A percentile compares a stretch with the other conserved stretches of the same genome.
These are phyloP conservation scores for Jaltomata sinuosa DNA, from an alignment of 257 asterid genomes.

Conservation along the genomic window DNA sequence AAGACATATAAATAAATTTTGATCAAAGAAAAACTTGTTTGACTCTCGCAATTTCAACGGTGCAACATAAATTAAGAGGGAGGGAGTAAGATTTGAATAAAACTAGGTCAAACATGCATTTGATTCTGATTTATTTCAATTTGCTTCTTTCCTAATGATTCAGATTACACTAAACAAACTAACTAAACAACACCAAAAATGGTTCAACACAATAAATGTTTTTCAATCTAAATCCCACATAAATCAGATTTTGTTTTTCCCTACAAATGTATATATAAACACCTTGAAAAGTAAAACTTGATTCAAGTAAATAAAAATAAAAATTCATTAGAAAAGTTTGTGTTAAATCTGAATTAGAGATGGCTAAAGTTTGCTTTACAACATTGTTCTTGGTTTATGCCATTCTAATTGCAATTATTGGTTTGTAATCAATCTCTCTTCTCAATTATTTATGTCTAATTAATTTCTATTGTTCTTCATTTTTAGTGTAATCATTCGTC, in stretches of 20 bases:
- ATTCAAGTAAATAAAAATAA: not conserved
- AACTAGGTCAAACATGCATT: not conserved
- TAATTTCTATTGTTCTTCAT: not conserved
- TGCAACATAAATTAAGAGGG: no score
- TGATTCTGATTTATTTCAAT: not conserved
- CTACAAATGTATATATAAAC: not conserved
- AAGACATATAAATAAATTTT: no score
- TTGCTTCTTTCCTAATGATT: not conserved
- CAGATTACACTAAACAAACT: not conserved
- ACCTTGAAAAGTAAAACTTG: not conserved
- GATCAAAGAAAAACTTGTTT: no score
- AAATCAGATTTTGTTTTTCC: not conserved
- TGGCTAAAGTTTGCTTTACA: not conserved
- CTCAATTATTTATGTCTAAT: not conserved
- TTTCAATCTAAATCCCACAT: not conserved
- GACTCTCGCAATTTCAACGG: no score
- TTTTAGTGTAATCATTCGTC: not conserved
- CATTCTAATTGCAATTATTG: not conserved
- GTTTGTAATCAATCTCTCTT: not conserved
- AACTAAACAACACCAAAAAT: not conserved
- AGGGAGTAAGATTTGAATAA: no score
- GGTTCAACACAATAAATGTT: not conserved
- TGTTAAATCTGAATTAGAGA: not conserved
- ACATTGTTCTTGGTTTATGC: not conserved
- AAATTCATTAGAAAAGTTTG: not conserved